Percentiles rank a stretch among this genome's conserved stretches.
phyloP scores from a whole-genome alignment of 2,329 filamentous ascomycete species.

The Sordariomycetes sp. region DNA sequence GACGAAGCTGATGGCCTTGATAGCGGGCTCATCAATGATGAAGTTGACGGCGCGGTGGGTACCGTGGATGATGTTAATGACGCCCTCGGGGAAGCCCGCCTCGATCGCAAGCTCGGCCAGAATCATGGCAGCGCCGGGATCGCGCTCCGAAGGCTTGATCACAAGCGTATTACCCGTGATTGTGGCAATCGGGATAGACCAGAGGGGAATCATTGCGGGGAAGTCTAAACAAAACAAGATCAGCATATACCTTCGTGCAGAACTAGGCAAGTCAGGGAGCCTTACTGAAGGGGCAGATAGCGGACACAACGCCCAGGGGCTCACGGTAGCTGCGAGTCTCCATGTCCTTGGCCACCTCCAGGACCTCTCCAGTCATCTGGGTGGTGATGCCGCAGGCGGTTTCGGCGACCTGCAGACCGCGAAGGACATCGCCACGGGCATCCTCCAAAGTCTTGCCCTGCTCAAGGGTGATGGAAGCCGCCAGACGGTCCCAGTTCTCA shows the following conservation, averaged over 20 bases:
- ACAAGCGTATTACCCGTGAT: constrained; percentile 75
- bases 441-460: constrained; percentile 83
- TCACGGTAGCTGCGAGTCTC: constrained; percentile 74
- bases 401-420: constrained; percentile 75
- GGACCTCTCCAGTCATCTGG: constrained; percentile 68
- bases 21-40: constrained; percentile 70
- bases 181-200: constrained; percentile 76
- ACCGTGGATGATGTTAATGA: constrained; percentile 74
- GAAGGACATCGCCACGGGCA: constrained; percentile 67
- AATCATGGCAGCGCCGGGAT: constrained; percentile 77
- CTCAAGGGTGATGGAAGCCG: constrained; percentile 74
- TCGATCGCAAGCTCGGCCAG: constrained; percentile 67
- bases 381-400: constrained; percentile 70
- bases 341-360: constrained; percentile 84
- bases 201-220: constrained; percentile 82
- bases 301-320: constrained; percentile 67
- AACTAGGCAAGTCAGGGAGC: constrained; percentile 6
- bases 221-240: constrained; percentile 44
- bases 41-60: constrained; percentile 73
- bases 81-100: constrained; percentile 70
- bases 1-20: constrained; percentile 81
- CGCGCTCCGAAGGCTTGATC: constrained; percentile 76
- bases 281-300: constrained; percentile 79
- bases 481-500: constrained; percentile 74
- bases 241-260: neutral